Base-by-base conservation (phyloP, 306 rosid genomes). In the Inga leiocalycina region DNA sequence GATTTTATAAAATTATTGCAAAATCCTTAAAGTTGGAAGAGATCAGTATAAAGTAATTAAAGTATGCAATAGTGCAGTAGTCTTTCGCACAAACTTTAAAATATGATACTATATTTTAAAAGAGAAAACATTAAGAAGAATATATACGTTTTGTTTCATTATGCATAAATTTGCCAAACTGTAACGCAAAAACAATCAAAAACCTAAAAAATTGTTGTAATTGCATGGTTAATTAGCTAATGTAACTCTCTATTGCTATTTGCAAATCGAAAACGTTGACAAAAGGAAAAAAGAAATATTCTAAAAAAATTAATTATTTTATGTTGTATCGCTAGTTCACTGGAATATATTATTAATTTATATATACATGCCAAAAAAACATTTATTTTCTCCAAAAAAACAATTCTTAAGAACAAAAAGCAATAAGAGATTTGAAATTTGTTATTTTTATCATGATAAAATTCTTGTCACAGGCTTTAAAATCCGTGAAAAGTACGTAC, bases 31-130 rank as follows among this genome's bases (percentile, higher is more conserved):
- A 73, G 61, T 27, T 48, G 61, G 16, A 73, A 27, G 61, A 46
- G 14, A 62, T 62, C 37, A 24, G 61, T 48, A 73, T 48, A 73
- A 73, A 73, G 77, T 72, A 1, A 13, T 66, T 66, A 72, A 45
- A 27, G 76, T 27, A 14, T 19, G 34, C 34, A 46, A 41, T 46
- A 45, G 56, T 71, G 12, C 54, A 70, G 52, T 1, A 20, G n/a
- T 44, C 45, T 30, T 71, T 71, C 6, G 56, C 48, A n/a, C 76
- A 71, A 71, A 43, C 41, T 27, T 45, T 46, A 32, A 72, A 72
- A 49, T 72, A 72, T 24, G 32, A 72, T 46, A 24, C 32, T 45
- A 17, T 14, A 15, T 37, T 39, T 39, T 20, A 20, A 35, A 67
- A 35, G n/a, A 27, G 43, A 39, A 39, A 37, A 69, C n/a, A 19